Base-by-base conservation (phyloP, 768 basidiomycete genomes). In the Termitomyces sp. region DNA sequence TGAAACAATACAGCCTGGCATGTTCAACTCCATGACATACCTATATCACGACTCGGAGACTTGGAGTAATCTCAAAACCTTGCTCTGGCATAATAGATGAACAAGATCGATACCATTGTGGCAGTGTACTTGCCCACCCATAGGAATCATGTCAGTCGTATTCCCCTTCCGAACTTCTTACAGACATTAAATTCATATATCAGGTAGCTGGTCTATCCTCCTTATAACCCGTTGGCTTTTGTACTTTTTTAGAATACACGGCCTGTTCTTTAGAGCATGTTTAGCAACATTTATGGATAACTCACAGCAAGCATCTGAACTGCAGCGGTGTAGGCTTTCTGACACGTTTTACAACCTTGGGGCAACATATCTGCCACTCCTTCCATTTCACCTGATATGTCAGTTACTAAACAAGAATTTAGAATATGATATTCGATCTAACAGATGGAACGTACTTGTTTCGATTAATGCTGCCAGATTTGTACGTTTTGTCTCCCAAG, bases 11-110 rank as follows among this genome's bases (percentile, higher is more conserved):
- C 94, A 98, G 66, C 92, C 93, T 18, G 97, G 95, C 57, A 92
- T 98, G 93, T 94, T 93, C 77, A 92, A 84, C 74, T 91, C 90
- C 18, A 98, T 97, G 95, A 83, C 81, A 57, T 99, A 98, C 72
- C 79, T 99, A 39, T 99, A 98, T 74, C 85, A 86, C 39, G 94
- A 98, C 70, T 95, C 93, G 20, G 92, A 98, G 59, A 72, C 75
- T 43, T 98, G 95, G 94, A 82, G 78, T 49, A 78, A 83, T 65
- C 73, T 97, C 44, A 84, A 79, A 73, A 97, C 93, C 50, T 73
- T 98, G 50, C 71, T 98, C 52, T 97, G 95, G 94, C 89, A 92
- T 65, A 96, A 97, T 72, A 87, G 79, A 67, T 94, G 71, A 76
- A 59, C 59, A 36, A 55, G 53, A 24, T 53, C 39, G 42, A 47